phyloP scores from a whole-genome alignment of 2,329 filamentous ascomycete genomes.

The Colletotrichum graminicola region DNA sequence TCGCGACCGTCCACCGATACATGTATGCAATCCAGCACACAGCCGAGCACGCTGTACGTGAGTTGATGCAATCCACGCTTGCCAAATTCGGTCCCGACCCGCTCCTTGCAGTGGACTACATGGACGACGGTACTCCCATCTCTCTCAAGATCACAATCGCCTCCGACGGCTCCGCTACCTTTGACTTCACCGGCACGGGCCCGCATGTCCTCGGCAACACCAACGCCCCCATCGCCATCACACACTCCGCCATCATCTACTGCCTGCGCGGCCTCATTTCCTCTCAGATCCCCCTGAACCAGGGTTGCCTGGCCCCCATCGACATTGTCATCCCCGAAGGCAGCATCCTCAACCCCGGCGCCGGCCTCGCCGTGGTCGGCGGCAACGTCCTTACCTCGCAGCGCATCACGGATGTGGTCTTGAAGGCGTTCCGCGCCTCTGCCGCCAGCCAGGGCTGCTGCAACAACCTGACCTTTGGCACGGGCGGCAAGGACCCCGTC shows the following conservation, averaged over 20 bases:
- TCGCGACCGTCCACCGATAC: conserved; percentile 70
- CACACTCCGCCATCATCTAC: conserved; percentile 63
- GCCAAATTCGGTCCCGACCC: conserved; percentile 76
- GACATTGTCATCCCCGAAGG: conserved; percentile 78
- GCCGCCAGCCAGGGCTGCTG: conserved; percentile 84
- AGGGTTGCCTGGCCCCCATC: conserved; percentile 84
- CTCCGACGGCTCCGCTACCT: conserved; percentile 75
- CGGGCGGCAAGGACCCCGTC: conserved; percentile 73
- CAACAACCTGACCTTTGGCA: conserved; percentile 89
- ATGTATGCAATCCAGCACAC: conserved; percentile 42
- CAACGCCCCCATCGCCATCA: conserved; percentile 50
- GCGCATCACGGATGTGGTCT: conserved; percentile 84
- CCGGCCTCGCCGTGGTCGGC: conserved; percentile 83
- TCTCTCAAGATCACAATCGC: conserved; percentile 64
- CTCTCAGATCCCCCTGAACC: conserved; percentile 87
- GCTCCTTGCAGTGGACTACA: conserved; percentile 77
- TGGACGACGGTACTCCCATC: conserved; percentile 70
- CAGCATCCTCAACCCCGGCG: conserved; percentile 80
- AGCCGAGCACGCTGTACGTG: conserved; percentile 39
- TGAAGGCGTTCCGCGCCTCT: conserved; percentile 83
- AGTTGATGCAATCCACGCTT: conserved; percentile 50
- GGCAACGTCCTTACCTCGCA: conserved; percentile 86
- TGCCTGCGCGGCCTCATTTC: conserved; percentile 84
- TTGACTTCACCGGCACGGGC: conserved; percentile 63
- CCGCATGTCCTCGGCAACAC: conserved; percentile 58